phyloP scores from a whole-genome alignment of 331 rosid genomes.

The Acacia pycnantha region DNA sequence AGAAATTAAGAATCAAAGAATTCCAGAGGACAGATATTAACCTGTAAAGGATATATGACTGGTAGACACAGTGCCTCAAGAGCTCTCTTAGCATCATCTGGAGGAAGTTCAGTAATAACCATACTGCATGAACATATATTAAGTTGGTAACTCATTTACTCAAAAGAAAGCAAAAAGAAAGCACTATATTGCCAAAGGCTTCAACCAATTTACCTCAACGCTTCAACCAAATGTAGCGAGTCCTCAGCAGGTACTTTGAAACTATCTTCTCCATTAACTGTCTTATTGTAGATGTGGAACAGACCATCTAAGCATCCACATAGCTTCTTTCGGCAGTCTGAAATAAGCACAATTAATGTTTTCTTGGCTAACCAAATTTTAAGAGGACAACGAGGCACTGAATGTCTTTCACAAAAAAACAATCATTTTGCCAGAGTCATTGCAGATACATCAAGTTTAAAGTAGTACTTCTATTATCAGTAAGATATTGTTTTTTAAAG shows the following conservation, averaged over 20 bases:
- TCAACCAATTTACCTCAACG: conserved; percentile 64
- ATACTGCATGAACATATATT: conserved; percentile 49
- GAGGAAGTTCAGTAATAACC: conserved; percentile 94
- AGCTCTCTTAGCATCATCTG: conserved; percentile 85
- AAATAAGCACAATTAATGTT: conserved; percentile 28
- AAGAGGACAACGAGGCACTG: neutral
- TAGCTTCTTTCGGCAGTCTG: conserved; percentile 96
- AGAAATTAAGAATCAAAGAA: neutral
- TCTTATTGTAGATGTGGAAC: conserved; percentile 82
- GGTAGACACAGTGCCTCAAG: conserved; percentile 95
- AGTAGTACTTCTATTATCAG: neutral
- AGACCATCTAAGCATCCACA: conserved; percentile 93
- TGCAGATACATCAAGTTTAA: neutral
- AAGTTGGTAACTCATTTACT: conserved; percentile 30
- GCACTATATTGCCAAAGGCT: conserved; percentile 20
- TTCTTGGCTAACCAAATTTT: neutral
- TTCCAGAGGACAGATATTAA: conserved; percentile 36
- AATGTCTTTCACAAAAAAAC: neutral
- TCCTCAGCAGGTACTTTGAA: conserved; percentile 94
- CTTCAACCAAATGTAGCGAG: conserved; percentile 93
- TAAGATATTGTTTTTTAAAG: neutral
- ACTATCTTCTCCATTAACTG: conserved; percentile 86
- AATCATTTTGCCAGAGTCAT: neutral
- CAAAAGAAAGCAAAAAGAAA: conserved; percentile 28
- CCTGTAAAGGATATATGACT: conserved; percentile 91